Evolutionary conservation across 2,329 filamentous ascomycete genomes (phyloP), one percentile per base, ranked within the genome.

Genomic region (Cercospora sesami): DNA sequence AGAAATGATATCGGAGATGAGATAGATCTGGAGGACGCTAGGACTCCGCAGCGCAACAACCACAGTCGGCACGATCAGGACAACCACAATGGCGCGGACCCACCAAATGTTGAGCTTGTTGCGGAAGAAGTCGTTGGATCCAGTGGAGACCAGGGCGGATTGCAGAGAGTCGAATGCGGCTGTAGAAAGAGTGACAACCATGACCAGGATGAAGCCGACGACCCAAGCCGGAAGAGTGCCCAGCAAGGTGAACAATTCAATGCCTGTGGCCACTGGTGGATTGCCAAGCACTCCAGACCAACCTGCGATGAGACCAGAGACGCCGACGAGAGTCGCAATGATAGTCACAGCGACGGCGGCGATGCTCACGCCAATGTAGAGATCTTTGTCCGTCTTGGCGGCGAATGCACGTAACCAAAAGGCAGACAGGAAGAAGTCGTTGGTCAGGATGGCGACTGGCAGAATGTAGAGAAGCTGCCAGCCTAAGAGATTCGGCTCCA

Each of bases 391-490:
- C 0, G 90, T 92, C 78, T 87, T 90, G 62, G 91, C 91, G 18
- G 91, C 90, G 75, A 95, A 95, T 5, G 91, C 91, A 61, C 92
- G 89, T 78, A 94, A 86, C 92, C 92, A 95, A 80, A 92, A 93
- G 72, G 88, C 90, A 33, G 91, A 92, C 53, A 95, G 83, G 82
- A 95, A 95, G 83, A 95, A 94, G 82, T 94, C 89, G 81, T 94
- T 95, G 68, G 91, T 94, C 65, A 94, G 77, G 71, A 95, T 86
- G 55, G 92, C 92, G 5, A 95, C 86, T 0, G 92, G 91, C 1
- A 95, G 85, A 72, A 95, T 94, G 81, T 94, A 95, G 39, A 95
- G 82, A 14, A 95, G 86, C 79, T 95, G 92, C 91, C 92, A 95
- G 65, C 92, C 92, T 1, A 95, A 84, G 2, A 93, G 84, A 66